Percentiles rank a stretch among this genome's conserved stretches.
Evolutionary conservation across 306 rosid genomes (phyloP).

Genomic region (Crataegus laevigata): DNA sequence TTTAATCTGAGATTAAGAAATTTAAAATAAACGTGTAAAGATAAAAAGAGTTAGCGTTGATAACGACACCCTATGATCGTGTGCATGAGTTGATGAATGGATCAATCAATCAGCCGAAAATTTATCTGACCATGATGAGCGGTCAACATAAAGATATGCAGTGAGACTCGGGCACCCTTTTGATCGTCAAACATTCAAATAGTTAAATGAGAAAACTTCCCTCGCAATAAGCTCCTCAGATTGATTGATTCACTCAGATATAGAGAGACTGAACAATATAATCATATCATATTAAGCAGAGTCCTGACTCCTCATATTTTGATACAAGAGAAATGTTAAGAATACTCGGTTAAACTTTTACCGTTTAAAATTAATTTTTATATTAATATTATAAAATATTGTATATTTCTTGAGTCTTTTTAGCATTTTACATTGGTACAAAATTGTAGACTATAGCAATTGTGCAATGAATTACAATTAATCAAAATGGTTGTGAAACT

Average conservation of each 20-base stretch:
- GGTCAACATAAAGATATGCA: neutral
- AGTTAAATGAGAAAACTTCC: neutral
- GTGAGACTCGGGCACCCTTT: neutral
- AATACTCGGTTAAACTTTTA: too few species aligned
- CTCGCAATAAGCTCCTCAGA: neutral
- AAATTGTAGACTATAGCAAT: neutral
- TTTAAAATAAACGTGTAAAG: too few species aligned
- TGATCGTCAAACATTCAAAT: neutral
- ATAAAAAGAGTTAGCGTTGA: too few species aligned
- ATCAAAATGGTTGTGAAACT: too few species aligned
- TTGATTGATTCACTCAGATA: neutral
- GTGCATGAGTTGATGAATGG: neutral
- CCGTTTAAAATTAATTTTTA: too few species aligned
- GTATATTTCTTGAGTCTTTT: too few species aligned
- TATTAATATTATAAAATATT: too few species aligned
- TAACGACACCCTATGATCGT: too few species aligned
- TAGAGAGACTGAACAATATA: neutral
- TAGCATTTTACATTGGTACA: neutral
- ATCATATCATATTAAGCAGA: neutral
- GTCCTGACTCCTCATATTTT: neutral
- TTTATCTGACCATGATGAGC: neutral
- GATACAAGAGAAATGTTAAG: too few species aligned
- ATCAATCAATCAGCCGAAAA: slow-evolving; percentile 6
- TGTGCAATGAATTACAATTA: too few species aligned
- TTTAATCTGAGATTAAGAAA: too few species aligned